Percentiles rank a stretch among this genome's conserved stretches.
These are phyloP conservation scores for Neofusicoccum parvum DNA, from an alignment of 2,329 filamentous ascomycete species.

Conservation along the genomic window DNA sequence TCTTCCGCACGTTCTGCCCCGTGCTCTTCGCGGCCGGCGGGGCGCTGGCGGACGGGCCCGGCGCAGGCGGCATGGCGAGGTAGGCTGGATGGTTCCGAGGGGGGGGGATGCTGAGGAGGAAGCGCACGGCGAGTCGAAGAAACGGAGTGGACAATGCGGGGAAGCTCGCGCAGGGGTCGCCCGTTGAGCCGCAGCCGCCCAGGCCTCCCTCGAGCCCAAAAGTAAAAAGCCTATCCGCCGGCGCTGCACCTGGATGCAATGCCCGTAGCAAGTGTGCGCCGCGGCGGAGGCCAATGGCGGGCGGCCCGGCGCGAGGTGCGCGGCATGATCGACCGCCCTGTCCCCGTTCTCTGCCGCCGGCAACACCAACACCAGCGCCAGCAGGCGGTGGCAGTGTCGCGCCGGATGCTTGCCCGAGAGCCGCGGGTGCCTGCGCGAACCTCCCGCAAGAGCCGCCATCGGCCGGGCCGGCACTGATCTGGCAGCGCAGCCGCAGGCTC, in stretches of 20 bases:
- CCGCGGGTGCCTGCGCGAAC: neutral
- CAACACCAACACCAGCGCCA: neutral
- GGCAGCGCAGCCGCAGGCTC: neutral
- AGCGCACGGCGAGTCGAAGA: neutral
- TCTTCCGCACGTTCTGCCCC: neutral
- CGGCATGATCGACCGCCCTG: neutral
- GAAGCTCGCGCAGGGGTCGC: slow-evolving; percentile 9
- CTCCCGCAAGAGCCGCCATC: too few relatives aligned
- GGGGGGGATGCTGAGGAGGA: neutral
- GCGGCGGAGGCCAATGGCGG: too few relatives aligned
- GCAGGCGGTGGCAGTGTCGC: neutral
- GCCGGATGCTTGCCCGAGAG: neutral
- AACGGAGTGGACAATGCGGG: neutral
- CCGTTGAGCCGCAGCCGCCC: neutral
- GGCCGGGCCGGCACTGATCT: neutral
- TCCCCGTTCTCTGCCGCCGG: neutral
- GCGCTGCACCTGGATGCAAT: too few relatives aligned
- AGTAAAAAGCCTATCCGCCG: too few relatives aligned
- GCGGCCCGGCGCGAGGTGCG: too few relatives aligned
- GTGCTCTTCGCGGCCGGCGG: neutral
- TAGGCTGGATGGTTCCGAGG: neutral
- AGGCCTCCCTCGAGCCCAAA: too few relatives aligned
- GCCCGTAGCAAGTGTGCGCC: neutral
- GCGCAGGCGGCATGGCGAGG: slow-evolving; percentile 1
- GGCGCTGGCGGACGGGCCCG: neutral